Conservation (phyloP, 192 early-diverging fungal genomes). For the Lunasporangiospora selenospora region DNA sequence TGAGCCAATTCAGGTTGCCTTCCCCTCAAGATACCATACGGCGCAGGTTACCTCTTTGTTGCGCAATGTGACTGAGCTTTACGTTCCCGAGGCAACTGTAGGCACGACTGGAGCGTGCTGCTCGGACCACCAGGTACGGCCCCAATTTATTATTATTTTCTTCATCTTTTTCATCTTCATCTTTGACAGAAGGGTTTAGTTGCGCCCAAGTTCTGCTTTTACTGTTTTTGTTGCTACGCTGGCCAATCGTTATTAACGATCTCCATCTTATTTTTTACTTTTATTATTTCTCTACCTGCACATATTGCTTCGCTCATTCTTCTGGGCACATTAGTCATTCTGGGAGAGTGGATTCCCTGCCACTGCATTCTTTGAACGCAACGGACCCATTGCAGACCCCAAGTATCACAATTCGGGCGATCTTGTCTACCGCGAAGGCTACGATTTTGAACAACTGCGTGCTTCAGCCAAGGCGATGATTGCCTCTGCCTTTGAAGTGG, state of each 20-base stretch:
- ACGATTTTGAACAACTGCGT: constrained; percentile 50
- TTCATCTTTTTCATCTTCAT: no score
- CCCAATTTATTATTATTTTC: no score
- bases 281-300: no score
- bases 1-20: constrained; percentile 51
- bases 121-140: constrained; percentile 52
- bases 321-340: no score
- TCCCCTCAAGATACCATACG: constrained; percentile 49
- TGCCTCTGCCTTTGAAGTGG: constrained; percentile 48
- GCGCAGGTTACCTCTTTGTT: constrained; percentile 41
- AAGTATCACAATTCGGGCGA: constrained; percentile 55
- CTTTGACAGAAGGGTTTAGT: no score
- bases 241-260: no score
- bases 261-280: no score
- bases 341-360: constrained; percentile 50
- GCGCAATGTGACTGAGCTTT: constrained; percentile 45
- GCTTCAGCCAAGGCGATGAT: constrained; percentile 52
- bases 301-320: no score
- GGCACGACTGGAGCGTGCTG: constrained; percentile 51
- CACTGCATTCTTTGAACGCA: constrained; percentile 54
- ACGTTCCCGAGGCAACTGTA: constrained; percentile 46
- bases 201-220: background rate
- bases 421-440: constrained; percentile 49
- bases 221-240: background rate
- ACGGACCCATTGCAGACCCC: constrained; percentile 55